A percentile compares a stretch with the other conserved stretches of the same genome.
Evolutionary conservation across 1,284 basidiomycete species (phyloP).

Genomic region (Melampsora americana): DNA sequence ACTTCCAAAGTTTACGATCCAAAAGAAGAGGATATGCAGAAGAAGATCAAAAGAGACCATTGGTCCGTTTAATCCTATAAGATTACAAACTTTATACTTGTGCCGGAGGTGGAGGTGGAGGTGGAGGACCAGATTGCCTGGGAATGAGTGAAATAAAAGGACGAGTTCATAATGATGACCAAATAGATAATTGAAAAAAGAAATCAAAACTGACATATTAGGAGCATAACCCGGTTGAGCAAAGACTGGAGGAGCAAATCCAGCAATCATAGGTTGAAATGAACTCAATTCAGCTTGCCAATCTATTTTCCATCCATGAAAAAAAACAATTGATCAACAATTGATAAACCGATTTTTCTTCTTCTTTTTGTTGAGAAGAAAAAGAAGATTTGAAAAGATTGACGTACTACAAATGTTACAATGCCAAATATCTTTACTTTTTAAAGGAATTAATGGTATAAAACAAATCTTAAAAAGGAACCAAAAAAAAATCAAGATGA

Average conservation of each 20-base stretch:
- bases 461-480: slow-evolving; percentile 32
- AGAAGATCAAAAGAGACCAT: too few relatives aligned
- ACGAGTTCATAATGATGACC: too few relatives aligned
- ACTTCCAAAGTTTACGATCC: too few relatives aligned
- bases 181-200: neutral
- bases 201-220: neutral
- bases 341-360: too few relatives aligned
- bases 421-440: slow-evolving; percentile 31
- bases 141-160: too few relatives aligned
- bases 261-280: slow-evolving; percentile 12
- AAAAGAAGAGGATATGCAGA: too few relatives aligned
- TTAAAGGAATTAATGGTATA: slow-evolving; percentile 14
- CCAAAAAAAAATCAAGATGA: neutral
- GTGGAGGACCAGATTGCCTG: neutral
- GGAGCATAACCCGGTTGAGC: neutral
- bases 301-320: slow-evolving; percentile 5
- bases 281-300: slow-evolving; percentile 21
- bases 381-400: too few relatives aligned
- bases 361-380: too few relatives aligned
- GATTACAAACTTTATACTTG: slow-evolving; percentile 12
- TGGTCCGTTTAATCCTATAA: too few relatives aligned
- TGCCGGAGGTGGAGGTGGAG: neutral
- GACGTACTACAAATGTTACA: slow-evolving; percentile 38
- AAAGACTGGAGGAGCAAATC: neutral
- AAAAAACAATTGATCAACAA: neutral